Evolutionary conservation across 2,329 filamentous ascomycete genomes (phyloP).

Genomic region (Aspergillus intermedius): DNA sequence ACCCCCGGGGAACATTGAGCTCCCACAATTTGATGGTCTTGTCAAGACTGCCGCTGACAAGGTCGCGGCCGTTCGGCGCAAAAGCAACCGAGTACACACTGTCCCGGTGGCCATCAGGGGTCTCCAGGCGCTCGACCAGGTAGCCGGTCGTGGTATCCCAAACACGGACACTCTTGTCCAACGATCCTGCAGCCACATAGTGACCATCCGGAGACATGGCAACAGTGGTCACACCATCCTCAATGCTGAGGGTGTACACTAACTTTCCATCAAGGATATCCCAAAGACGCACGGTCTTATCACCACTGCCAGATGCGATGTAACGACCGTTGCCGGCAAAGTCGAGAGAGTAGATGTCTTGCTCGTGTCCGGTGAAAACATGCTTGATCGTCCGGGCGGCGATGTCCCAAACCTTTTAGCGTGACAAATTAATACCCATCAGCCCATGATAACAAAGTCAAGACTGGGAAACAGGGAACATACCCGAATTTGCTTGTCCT

Average conservation of each 20-base stretch:
- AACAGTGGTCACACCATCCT: constrained; percentile 95
- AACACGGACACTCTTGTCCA: constrained; percentile 96
- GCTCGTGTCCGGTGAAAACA: constrained; percentile 93
- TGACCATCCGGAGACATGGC: constrained; percentile 94
- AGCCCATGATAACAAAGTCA: background rate
- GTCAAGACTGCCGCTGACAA: constrained; percentile 90
- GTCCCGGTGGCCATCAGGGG: constrained; percentile 90
- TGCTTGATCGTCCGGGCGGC: constrained; percentile 74
- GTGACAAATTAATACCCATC: constrained; percentile 6
- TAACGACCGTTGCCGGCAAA: constrained; percentile 89
- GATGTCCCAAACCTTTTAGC: constrained; percentile 84
- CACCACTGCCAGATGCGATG: constrained; percentile 91
- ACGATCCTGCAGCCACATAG: constrained; percentile 85
- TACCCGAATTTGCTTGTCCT: constrained; percentile 94
- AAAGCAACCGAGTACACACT: constrained; percentile 96
- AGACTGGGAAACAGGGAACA: constrained; percentile 8
- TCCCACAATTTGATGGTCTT: constrained; percentile 99
- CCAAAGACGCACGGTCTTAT: constrained; percentile 92
- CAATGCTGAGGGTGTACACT: constrained; percentile 79
- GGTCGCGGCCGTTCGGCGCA: constrained; percentile 82
- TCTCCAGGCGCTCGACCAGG: constrained; percentile 85
- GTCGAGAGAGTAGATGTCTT: constrained; percentile 96
- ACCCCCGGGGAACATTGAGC: constrained; percentile 65
- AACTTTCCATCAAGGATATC: constrained; percentile 81
- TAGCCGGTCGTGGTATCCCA: constrained; percentile 88